These are phyloP conservation scores for Pythium utonaiense DNA, from an alignment of 352 stramenopile genomes.

Conservation along the genomic window DNA sequence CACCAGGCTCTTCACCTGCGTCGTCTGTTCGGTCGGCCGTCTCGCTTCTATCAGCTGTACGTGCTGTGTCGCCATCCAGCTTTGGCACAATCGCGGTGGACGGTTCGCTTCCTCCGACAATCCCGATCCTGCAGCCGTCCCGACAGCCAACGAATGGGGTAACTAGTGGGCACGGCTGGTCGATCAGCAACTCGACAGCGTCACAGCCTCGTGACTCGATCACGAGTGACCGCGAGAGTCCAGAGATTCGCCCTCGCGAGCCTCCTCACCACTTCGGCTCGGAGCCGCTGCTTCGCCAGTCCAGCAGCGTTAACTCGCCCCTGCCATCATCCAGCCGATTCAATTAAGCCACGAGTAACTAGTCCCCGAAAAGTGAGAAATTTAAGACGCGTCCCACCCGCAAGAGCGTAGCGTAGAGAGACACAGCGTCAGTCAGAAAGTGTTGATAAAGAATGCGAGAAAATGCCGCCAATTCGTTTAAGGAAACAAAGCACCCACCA, in stretches of 20 bases:
- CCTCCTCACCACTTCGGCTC: constrained; percentile 21
- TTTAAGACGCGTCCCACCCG: background rate
- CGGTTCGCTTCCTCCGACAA: constrained; percentile 13
- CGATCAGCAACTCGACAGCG: constrained; percentile 10
- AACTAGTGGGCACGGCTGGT: constrained; percentile 26
- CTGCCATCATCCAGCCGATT: background rate
- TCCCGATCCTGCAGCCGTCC: constrained; percentile 23
- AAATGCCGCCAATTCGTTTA: background rate
- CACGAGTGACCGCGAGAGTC: background rate
- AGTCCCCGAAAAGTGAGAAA: background rate
- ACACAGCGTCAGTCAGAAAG: background rate
- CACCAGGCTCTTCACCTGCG: constrained; percentile 19
- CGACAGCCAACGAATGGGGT: constrained; percentile 17
- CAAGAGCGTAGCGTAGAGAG: background rate
- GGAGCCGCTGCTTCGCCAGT: constrained; percentile 19
- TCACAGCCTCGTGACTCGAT: constrained; percentile 6
- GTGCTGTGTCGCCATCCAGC: constrained; percentile 4
- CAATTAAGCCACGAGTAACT: background rate
- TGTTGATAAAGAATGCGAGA: constrained; percentile 5
- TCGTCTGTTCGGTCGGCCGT: constrained; percentile 20
- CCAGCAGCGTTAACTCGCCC: constrained; percentile 10
- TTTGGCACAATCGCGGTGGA: constrained; percentile 9
- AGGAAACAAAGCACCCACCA: background rate
- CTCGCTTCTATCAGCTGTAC: constrained; percentile 7
- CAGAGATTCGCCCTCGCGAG: background rate